A percentile compares a stretch with the other conserved stretches of the same genome.
phyloP scores from a whole-genome alignment of 371 early-diverging fungal genomes.

The Gilbertella persicaria region DNA sequence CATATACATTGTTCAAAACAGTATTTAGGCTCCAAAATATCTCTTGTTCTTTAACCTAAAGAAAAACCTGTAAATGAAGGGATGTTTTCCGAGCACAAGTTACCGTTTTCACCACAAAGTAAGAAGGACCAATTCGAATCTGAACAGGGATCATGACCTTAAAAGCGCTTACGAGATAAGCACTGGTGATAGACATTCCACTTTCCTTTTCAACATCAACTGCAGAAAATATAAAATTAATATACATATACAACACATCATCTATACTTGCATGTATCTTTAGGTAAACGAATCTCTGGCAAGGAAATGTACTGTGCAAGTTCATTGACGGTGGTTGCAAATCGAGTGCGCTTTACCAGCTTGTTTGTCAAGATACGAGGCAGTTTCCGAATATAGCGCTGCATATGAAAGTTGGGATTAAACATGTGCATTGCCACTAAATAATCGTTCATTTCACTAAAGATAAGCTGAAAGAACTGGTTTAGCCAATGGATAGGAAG shows the following conservation, averaged over 20 bases:
- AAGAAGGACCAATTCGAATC: constrained; percentile 75
- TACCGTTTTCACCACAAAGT: constrained; percentile 72
- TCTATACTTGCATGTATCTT: constrained; percentile 52
- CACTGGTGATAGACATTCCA: constrained; percentile 56
- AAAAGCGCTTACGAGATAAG: constrained; percentile 54
- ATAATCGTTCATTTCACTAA: constrained; percentile 52
- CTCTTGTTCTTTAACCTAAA: constrained; percentile 53
- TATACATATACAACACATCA: neutral
- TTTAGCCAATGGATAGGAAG: constrained; percentile 71
- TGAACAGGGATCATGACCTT: constrained; percentile 68
- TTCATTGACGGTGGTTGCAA: constrained; percentile 58
- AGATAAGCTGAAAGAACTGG: constrained; percentile 71
- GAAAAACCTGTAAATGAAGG: too few relatives aligned
- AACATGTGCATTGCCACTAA: constrained; percentile 54
- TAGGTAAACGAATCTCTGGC: constrained; percentile 73
- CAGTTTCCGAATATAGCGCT: constrained; percentile 46
- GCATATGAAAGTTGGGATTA: constrained; percentile 64
- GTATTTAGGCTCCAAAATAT: constrained; percentile 66
- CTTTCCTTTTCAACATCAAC: constrained; percentile 67
- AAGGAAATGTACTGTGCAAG: constrained; percentile 64
- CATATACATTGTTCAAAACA: constrained; percentile 79
- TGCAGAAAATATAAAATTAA: constrained; percentile 1
- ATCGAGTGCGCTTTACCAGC: constrained; percentile 59
- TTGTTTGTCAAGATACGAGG: constrained; percentile 50
- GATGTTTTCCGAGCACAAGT: too few relatives aligned